Percentiles rank a stretch among this genome's conserved stretches.
These are phyloP conservation scores for Arxiozyma bovina DNA, from an alignment of 1,139 yeast species.

Conservation along the genomic window DNA sequence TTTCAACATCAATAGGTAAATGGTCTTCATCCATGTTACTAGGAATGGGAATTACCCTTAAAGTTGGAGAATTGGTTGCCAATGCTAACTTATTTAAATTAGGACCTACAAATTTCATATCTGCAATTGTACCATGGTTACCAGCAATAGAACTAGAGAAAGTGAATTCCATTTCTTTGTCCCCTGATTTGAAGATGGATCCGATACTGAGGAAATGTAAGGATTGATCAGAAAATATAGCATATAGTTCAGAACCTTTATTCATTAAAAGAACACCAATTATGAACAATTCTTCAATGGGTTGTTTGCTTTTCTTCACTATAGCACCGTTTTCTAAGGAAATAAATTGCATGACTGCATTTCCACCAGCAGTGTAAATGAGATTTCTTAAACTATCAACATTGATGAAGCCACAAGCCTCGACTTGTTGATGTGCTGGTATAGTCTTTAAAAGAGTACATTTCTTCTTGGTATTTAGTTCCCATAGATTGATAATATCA, in stretches of 20 bases:
- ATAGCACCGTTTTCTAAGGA: conserved; percentile 36
- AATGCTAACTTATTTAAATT: conserved; percentile 50
- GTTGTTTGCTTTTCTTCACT: conserved; percentile 41
- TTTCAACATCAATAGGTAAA: conserved; percentile 50
- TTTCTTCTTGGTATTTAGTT: conserved; percentile 42
- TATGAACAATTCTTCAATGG: conserved; percentile 62
- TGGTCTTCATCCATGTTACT: conserved; percentile 3
- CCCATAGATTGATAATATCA: conserved; percentile 46
- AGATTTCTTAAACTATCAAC: conserved; percentile 22
- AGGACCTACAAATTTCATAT: conserved; percentile 69
- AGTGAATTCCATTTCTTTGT: conserved; percentile 32
- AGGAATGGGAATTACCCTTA: conserved; percentile 57
- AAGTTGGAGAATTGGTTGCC: conserved; percentile 92
- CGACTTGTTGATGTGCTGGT: conserved; percentile 72
- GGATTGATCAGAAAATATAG: conserved; percentile 78
- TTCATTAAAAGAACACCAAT: conserved; percentile 44
- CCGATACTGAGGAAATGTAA: conserved; percentile 45
- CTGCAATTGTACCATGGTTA: conserved; percentile 93
- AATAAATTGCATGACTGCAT: conserved; percentile 59
- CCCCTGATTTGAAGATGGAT: conserved; percentile 10
- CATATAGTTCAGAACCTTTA: conserved; percentile 29
- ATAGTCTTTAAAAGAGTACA: conserved; percentile 56
- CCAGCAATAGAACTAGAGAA: conserved; percentile 60
- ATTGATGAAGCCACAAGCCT: conserved; percentile 60
- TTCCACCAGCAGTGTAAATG: conserved; percentile 76